These are phyloP conservation scores for Magnusiomyces paraingens DNA, from an alignment of 1,139 yeast species.

Conservation along the genomic window DNA sequence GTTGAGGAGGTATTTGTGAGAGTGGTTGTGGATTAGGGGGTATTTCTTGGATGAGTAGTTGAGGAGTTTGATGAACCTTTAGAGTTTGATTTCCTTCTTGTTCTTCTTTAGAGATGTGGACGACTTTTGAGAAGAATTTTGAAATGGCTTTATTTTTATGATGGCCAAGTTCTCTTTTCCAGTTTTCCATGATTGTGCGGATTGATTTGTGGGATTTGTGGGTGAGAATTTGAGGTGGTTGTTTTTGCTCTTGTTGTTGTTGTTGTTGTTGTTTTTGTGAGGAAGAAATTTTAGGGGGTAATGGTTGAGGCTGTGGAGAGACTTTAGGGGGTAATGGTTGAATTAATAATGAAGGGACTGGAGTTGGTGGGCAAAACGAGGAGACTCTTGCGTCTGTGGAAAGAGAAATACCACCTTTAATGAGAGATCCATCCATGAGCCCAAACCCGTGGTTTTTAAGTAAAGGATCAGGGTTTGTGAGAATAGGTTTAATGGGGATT, in stretches of 20 bases:
- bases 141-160: slow-evolving; percentile 12
- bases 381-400: slow-evolving; percentile 29
- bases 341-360: slow-evolving; percentile 1
- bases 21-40: no score
- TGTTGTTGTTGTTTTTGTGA: background rate
- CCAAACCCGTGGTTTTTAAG: background rate
- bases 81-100: no score
- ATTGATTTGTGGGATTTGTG: slow-evolving; percentile 10
- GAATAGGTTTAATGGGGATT: slow-evolving; percentile 20
- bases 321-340: background rate
- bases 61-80: no score
- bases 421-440: slow-evolving; percentile 23
- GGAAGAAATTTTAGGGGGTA: background rate
- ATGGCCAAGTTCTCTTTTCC: slow-evolving; percentile 14
- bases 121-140: slow-evolving; percentile 11
- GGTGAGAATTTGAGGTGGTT: background rate
- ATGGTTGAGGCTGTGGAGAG: no score
- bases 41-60: no score
- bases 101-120: background rate
- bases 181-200: slow-evolving; percentile 9
- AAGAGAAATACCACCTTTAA: slow-evolving; percentile 29
- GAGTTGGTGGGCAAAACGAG: slow-evolving; percentile 21
- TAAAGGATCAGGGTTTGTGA: background rate
- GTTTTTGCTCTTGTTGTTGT: background rate
- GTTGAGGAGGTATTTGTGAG: background rate